Percentiles rank a stretch among this genome's conserved stretches.
phyloP scores from a whole-genome alignment of 2,329 filamentous ascomycete genomes.

The Colletotrichum neosansevieriae region DNA sequence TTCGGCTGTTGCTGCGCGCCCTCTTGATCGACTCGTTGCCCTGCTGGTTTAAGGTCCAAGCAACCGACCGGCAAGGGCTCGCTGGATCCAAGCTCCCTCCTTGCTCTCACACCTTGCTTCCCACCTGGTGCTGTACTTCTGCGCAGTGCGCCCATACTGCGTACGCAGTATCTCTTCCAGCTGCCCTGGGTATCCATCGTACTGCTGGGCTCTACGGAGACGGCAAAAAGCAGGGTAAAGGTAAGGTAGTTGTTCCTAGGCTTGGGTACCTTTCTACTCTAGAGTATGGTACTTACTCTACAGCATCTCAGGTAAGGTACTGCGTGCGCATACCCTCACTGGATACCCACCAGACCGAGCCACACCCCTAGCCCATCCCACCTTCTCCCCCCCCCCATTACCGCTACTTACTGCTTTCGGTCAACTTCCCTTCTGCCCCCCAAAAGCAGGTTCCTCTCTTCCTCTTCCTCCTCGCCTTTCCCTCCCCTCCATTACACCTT shows the following conservation, averaged over 20 bases:
- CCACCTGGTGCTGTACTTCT: neutral
- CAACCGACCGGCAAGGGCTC: constrained; percentile 23
- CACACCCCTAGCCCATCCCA: constrained; percentile 35
- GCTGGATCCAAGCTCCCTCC: constrained; percentile 38
- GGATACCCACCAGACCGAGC: constrained; percentile 38
- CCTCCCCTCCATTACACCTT: constrained; percentile 40
- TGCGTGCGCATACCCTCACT: constrained; percentile 12
- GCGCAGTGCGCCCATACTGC: neutral
- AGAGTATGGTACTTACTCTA: neutral
- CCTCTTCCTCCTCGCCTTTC: constrained; percentile 44
- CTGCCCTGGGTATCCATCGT: constrained; percentile 24
- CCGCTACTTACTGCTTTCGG: constrained; percentile 41
- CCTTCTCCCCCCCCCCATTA: constrained; percentile 27
- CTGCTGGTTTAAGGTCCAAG: constrained; percentile 23
- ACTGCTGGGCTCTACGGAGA: constrained; percentile 25
- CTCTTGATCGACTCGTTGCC: constrained; percentile 19
- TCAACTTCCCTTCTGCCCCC: constrained; percentile 39
- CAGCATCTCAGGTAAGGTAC: constrained; percentile 25
- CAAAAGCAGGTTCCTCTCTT: constrained; percentile 40
- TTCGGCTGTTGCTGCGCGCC: constrained; percentile 18
- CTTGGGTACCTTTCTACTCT: constrained; percentile 4
- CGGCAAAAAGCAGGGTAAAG: constrained; percentile 9
- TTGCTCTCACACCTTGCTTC: constrained; percentile 32
- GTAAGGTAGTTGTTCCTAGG: constrained; percentile 27
- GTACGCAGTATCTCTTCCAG: neutral